Evolutionary conservation across 306 rosid species (phyloP).

Genomic region (Dryas drummondii): DNA sequence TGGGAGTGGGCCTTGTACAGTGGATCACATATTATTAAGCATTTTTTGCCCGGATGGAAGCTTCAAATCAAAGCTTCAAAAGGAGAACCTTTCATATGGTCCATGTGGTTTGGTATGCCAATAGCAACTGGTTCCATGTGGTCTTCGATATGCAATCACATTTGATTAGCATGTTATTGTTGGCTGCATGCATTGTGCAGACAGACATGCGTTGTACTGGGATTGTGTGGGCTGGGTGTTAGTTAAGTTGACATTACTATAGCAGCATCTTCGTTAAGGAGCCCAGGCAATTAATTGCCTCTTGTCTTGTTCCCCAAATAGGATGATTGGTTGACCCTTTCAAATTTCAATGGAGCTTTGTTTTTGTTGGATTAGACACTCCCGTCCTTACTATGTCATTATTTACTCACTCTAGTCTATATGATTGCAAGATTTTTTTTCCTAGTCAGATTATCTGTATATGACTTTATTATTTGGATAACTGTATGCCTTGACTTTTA

Average conservation of each 20-base stretch:
- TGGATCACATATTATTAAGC: slow-evolving; percentile 29
- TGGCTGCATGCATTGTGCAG: neutral
- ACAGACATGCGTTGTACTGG: neutral
- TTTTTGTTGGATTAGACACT: neutral
- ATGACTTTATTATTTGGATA: neutral
- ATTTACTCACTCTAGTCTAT: neutral
- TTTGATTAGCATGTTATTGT: neutral
- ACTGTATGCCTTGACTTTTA: neutral
- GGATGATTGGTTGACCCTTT: neutral
- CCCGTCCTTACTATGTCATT: neutral
- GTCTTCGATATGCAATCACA: neutral
- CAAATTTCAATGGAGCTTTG: neutral
- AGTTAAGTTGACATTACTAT: neutral
- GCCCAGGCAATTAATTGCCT: slow-evolving; percentile 4
- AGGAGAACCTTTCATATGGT: slow-evolving; percentile 19
- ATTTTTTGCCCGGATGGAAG: slow-evolving; percentile 36
- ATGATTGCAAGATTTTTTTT: neutral
- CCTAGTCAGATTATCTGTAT: neutral
- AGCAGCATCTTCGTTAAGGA: neutral
- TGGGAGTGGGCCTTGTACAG: slow-evolving; percentile 42
- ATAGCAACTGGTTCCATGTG: neutral
- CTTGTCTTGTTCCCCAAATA: neutral
- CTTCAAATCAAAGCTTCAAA: slow-evolving; percentile 20
- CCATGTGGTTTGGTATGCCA: slow-evolving; percentile 5
- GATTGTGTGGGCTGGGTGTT: neutral